A percentile compares a stretch with the other conserved stretches of the same genome.
Evolutionary conservation across 768 basidiomycete species (phyloP).

Genomic region (Boletellus ananas): DNA sequence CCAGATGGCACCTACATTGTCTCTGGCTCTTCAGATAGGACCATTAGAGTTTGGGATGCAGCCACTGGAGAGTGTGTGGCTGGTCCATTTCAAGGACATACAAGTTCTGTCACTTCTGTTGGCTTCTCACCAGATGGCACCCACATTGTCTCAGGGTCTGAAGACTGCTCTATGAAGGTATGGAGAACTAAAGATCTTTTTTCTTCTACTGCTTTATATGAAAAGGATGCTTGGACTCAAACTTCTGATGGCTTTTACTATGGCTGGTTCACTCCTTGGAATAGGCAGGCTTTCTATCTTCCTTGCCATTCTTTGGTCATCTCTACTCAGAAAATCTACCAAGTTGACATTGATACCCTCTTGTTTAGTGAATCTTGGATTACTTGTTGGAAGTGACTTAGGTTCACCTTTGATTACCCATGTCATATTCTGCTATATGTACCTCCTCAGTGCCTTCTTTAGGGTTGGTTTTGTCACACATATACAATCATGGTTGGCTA

Average conservation of each 20-base stretch:
- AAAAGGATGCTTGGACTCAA: neutral
- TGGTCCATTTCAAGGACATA: neutral
- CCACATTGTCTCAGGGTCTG: neutral
- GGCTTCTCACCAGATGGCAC: neutral
- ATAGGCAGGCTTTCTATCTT: neutral
- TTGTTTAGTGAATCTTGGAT: neutral
- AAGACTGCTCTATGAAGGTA: neutral
- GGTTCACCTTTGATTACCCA: neutral
- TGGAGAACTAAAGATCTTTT: neutral
- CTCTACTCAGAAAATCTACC: neutral
- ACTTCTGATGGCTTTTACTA: neutral
- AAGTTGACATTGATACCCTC: neutral
- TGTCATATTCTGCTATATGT: too few species aligned
- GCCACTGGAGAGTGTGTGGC: neutral
- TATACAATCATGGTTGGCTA: too few species aligned
- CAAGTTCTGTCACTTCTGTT: neutral
- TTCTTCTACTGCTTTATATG: neutral
- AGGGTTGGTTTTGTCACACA: too few species aligned
- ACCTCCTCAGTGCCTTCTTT: too few species aligned
- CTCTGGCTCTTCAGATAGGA: neutral
- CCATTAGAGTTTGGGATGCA: neutral
- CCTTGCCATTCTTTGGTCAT: neutral
- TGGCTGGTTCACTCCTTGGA: neutral
- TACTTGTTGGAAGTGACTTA: neutral
- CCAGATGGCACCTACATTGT: too few species aligned